Conservation (phyloP, 176 grass and related monocot species). For the Phyllostachys edulis region DNA sequence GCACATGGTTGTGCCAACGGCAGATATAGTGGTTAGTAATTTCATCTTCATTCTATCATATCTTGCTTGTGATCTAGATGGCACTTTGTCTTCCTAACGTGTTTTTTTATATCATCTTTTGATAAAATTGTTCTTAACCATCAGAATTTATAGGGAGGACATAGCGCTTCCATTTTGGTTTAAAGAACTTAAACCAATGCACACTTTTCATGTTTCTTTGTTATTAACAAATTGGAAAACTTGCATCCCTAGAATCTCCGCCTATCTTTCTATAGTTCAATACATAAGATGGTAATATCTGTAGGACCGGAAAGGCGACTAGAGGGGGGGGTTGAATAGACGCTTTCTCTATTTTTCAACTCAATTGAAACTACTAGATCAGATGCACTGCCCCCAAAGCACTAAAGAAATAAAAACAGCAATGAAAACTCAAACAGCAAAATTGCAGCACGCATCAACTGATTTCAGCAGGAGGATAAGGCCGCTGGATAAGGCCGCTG, state of each 20-base stretch:
- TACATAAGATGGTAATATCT: not conserved
- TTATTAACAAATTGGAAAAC: not conserved
- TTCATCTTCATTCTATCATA: conserved; percentile 8
- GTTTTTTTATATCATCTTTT: conserved; percentile 9
- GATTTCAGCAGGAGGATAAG: no score
- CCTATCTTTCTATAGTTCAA: not conserved
- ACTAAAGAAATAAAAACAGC: no score
- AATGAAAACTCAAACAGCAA: no score
- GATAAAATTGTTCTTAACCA: not conserved
- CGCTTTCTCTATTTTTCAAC: no score
- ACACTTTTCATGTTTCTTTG: not conserved
- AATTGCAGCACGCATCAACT: no score
- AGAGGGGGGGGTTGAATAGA: no score
- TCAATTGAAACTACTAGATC: no score
- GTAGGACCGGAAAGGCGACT: no score
- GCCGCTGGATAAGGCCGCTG: no score
- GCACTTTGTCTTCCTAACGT: not conserved
- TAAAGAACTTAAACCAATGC: not conserved
- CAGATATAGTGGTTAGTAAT: conserved; percentile 91
- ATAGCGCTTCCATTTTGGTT: not conserved
- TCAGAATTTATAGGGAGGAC: not conserved
- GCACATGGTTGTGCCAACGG: conserved; percentile 49
- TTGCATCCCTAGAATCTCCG: not conserved
- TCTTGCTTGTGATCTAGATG: not conserved
- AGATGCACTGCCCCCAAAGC: no score